Percentiles rank a stretch among this genome's conserved stretches.
Evolutionary conservation across 2,329 filamentous ascomycete species (phyloP).

Genomic region (Venturiaceae sp.): DNA sequence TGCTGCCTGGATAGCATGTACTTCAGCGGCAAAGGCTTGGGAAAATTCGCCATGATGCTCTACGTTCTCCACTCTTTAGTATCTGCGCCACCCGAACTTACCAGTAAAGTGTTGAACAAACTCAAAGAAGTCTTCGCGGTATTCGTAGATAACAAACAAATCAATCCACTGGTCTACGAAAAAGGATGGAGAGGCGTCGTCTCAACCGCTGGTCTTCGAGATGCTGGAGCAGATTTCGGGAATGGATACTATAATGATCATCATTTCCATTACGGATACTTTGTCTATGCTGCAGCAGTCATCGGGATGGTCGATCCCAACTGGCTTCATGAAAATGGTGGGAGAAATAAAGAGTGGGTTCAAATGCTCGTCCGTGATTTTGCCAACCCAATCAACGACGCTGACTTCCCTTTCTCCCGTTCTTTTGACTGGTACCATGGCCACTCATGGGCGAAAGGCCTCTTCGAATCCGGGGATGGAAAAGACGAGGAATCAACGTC

Average conservation of each 20-base stretch:
- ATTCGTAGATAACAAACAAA: conserved; percentile 34
- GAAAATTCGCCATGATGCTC: conserved; percentile 30
- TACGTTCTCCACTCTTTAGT: conserved; percentile 29
- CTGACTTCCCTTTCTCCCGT: conserved; percentile 71
- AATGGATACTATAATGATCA: conserved; percentile 73
- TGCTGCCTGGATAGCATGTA: conserved; percentile 81
- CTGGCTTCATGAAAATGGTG: conserved; percentile 48
- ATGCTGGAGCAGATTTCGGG: conserved; percentile 72
- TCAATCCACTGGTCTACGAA: conserved; percentile 44
- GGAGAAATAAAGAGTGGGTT: conserved; percentile 68
- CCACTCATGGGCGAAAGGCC: conserved; percentile 83
- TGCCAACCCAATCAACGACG: conserved; percentile 68
- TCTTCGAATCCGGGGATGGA: conserved; percentile 61
- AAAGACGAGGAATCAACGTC: conserved; percentile 84
- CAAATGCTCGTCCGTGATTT: conserved; percentile 76
- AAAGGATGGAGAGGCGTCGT: conserved; percentile 70
- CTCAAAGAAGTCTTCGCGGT: conserved; percentile 35
- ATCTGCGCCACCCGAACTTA: conserved; percentile 40
- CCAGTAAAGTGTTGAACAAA: conserved; percentile 38
- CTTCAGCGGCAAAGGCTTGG: conserved; percentile 61
- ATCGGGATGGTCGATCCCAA: conserved; percentile 68
- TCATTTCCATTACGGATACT: conserved; percentile 62
- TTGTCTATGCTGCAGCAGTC: conserved; percentile 75
- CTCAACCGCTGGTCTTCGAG: conserved; percentile 60
- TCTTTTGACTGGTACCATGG: conserved; percentile 92